These are phyloP conservation scores for Dendrothele bispora DNA, from an alignment of 768 basidiomycete species.

Conservation along the genomic window DNA sequence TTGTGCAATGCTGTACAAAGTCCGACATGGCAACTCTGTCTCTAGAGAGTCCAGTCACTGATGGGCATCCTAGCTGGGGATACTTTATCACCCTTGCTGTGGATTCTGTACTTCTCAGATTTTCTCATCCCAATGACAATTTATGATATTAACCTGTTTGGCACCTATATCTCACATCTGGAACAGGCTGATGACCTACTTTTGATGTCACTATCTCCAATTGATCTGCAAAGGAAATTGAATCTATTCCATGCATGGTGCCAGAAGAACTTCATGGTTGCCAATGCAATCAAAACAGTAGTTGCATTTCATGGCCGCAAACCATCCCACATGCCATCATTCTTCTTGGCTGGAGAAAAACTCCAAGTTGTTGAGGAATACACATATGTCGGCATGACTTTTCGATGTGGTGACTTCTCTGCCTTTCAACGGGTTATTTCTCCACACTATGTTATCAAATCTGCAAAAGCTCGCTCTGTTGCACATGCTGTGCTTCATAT, in stretches of 20 bases:
- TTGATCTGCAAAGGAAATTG: constrained; percentile 5
- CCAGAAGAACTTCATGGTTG: too few relatives aligned
- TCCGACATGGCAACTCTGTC: not conserved
- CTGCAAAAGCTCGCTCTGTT: too few relatives aligned
- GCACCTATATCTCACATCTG: not conserved
- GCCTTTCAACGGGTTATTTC: too few relatives aligned
- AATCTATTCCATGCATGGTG: not conserved
- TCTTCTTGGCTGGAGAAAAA: too few relatives aligned
- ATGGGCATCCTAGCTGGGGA: constrained; percentile 2
- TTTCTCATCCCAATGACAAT: not conserved
- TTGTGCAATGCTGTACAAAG: constrained; percentile 3
- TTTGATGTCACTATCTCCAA: constrained; percentile 1
- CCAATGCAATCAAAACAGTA: too few relatives aligned
- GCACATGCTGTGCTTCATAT: too few relatives aligned
- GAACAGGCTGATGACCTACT: constrained; percentile 8
- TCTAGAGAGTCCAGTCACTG: not conserved
- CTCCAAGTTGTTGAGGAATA: too few relatives aligned
- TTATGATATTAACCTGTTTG: not conserved
- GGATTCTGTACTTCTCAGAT: constrained; percentile 4
- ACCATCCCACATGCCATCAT: too few relatives aligned
- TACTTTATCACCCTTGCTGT: constrained; percentile 1
- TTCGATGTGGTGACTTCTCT: too few relatives aligned
- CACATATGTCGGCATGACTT: too few relatives aligned
- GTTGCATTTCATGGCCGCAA: too few relatives aligned
- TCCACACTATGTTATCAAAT: too few relatives aligned